Evolutionary conservation across 1,284 basidiomycete species (phyloP), one percentile per base, ranked within the genome.

Genomic region (Exobasidium cylindrosporum): DNA sequence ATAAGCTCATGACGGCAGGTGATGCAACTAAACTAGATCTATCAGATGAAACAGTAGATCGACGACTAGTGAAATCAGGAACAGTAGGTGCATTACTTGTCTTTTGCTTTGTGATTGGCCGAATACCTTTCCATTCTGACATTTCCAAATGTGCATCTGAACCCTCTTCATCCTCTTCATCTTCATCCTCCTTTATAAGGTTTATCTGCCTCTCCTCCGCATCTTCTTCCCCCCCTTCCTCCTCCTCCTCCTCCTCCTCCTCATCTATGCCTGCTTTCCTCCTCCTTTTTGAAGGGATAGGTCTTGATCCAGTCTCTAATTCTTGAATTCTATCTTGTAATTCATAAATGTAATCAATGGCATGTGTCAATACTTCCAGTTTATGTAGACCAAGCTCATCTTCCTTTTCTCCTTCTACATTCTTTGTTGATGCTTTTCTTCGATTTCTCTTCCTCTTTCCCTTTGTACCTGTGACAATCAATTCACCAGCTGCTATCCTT

Each of bases 261-360:
- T 54, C 21, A 31, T 11, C 46, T 21, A 44, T 5, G 10, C 40
- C 54, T 24, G 52, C 58, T 1, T 60, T 52, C 2, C 32, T 45
- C 44, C 64, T n/a, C 63, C 70, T n/a, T 61, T 68, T 14, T 64
- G 63, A 23, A 70, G 57, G 24, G 14, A 61, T 60, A 0, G 64
- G 66, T 26, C 5, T 28, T 10, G 17, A 14, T 0, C 69, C 69
- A 7, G 66, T 73, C 31, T 76, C 66, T n/a, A 76, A 58, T 58
- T 65, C 62, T 6, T 69, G 50, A 24, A 76, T 76, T 24, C 66
- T 45, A 0, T 65, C 70, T 45, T 76, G 72, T 47, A 76, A 61
- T 50, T 74, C 63, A 55, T 74, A 74, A 56, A 76, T 76, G 59
- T 74, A 73, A 49, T 76, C 72, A 62, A 76, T 74, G 3, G 74